A percentile compares a stretch with the other conserved stretches of the same genome.
Conservation (phyloP, 192 early-diverging fungal species). For the Gryganskiella cystojenkinii region DNA sequence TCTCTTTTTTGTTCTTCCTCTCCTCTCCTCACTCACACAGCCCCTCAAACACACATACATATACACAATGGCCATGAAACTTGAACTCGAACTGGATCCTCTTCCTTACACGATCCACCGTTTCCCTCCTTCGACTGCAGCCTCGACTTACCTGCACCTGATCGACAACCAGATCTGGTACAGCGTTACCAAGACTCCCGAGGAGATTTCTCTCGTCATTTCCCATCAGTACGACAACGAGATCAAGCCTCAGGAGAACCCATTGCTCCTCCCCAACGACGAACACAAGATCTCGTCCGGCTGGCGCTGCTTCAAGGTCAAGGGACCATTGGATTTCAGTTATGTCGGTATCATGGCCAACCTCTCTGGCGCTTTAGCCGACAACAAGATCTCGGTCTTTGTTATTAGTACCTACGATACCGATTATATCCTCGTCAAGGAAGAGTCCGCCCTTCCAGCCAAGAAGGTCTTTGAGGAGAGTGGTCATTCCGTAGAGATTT, state of each 20-base stretch:
- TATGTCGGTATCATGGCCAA: slow-evolving; percentile 72
- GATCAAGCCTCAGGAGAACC: slow-evolving; percentile 10
- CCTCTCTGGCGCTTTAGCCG: slow-evolving; percentile 61
- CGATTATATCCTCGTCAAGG: slow-evolving; percentile 77
- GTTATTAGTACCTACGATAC: slow-evolving; percentile 79
- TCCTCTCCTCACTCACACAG: background rate
- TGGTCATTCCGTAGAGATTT: slow-evolving; percentile 36
- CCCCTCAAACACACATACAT: background rate
- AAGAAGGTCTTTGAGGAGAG: slow-evolving; percentile 32
- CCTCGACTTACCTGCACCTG: slow-evolving; percentile 31
- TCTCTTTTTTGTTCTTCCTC: background rate
- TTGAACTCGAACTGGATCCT: slow-evolving; percentile 29
- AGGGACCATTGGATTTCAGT: slow-evolving; percentile 73
- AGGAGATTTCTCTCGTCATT: slow-evolving; percentile 57
- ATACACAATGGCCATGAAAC: slow-evolving; percentile 15
- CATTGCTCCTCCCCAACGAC: slow-evolving; percentile 11
- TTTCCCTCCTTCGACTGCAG: slow-evolving; percentile 27
- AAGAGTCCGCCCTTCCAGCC: slow-evolving; percentile 46
- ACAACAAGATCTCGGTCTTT: slow-evolving; percentile 71
- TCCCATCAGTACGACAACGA: slow-evolving; percentile 21
- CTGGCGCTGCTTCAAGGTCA: slow-evolving; percentile 66
- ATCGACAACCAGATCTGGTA: slow-evolving; percentile 54
- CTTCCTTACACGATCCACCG: slow-evolving; percentile 43
- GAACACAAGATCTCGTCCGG: slow-evolving; percentile 48
- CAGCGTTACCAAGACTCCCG: slow-evolving; percentile 57